These are phyloP conservation scores for Datura wrightii DNA, from an alignment of 257 asterid species.

Conservation along the genomic window DNA sequence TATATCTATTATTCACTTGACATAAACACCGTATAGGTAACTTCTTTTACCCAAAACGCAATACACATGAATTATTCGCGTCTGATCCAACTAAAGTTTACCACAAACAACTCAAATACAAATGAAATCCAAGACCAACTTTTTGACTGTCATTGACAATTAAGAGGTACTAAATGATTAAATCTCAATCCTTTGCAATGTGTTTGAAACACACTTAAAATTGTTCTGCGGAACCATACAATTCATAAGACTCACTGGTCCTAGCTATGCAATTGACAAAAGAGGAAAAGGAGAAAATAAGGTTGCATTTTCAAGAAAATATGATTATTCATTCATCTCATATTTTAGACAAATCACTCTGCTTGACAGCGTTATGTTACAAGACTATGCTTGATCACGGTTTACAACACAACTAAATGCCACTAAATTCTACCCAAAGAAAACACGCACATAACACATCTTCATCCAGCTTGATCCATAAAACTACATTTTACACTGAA, in stretches of 20 bases:
- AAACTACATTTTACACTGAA: slow-evolving; percentile 21
- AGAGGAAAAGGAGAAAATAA: not conserved
- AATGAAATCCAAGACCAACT: no score
- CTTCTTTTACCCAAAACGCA: not conserved
- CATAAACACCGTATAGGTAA: no score
- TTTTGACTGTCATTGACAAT: no score
- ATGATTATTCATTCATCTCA: slow-evolving; percentile 25
- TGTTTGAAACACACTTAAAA: not conserved
- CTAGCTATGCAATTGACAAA: not conserved
- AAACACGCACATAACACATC: slow-evolving; percentile 19
- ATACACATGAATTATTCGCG: not conserved
- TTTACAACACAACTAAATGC: slow-evolving; percentile 25
- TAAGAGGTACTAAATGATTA: not conserved
- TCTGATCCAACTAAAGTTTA: not conserved
- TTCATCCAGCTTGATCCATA: slow-evolving; percentile 15
- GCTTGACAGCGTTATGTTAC: not conserved
- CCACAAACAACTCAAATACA: not conserved
- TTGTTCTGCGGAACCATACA: no score
- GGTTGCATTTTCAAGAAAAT: slow-evolving; percentile 10
- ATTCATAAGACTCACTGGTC: not conserved
- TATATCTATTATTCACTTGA: no score
- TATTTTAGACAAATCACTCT: slow-evolving; percentile 13
- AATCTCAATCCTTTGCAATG: not conserved
- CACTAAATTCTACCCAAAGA: slow-evolving; percentile 19
- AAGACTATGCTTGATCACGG: slow-evolving; percentile 18